Evolutionary conservation across 495 filamentous ascomycete genomes (phyloP), one percentile per base, ranked within the genome.

Genomic region (Talaromyces stipitatus): DNA sequence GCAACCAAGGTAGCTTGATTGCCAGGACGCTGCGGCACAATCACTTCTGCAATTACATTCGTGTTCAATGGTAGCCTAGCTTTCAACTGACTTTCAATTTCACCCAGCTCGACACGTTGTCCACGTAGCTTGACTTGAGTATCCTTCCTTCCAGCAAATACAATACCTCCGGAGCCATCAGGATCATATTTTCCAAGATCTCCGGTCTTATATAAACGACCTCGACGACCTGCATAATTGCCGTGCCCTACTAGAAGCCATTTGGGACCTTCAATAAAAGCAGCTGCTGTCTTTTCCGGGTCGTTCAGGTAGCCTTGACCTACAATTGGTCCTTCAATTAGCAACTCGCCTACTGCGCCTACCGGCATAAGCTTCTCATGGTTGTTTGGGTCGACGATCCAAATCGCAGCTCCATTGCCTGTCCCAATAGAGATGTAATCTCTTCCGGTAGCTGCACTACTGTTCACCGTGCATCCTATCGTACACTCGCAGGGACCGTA

Each of bases 41-140:
- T 72, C 1, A 76, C 73, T 22, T 76, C 73, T 3, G 66, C 71
- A 54, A 72, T 69, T 6, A 76, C 61, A 16, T 58, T 69, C 6
- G 60, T 59, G 5, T 68, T 70, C 0, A 69, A 55, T 12, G 69
- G 69, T 16, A 76, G 61, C 14, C 59, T 60, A 2, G 60, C 62
- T 43, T 62, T 62, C 10, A 74, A 63, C 23, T 74, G 73, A 60
- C 67, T 70, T 57, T 76, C 73, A 29, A 76, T 73, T 54, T 87
- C 84, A 0, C 75, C 78, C 4, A 86, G 70, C 61, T 87, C 84
- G 33, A 87, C 76, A 32, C 83, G 75, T 59, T 86, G 82, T 9
- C 83, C 84, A 12, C 78, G 78, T 3, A 86, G 59, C 63, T 86
- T 87, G 16, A 84, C 81, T 60, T 86, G 82, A 8, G 81, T 79